phyloP scores from a whole-genome alignment of 2,329 filamentous ascomycete species.

The Ophiocordyceps camponoti-saundersi region DNA sequence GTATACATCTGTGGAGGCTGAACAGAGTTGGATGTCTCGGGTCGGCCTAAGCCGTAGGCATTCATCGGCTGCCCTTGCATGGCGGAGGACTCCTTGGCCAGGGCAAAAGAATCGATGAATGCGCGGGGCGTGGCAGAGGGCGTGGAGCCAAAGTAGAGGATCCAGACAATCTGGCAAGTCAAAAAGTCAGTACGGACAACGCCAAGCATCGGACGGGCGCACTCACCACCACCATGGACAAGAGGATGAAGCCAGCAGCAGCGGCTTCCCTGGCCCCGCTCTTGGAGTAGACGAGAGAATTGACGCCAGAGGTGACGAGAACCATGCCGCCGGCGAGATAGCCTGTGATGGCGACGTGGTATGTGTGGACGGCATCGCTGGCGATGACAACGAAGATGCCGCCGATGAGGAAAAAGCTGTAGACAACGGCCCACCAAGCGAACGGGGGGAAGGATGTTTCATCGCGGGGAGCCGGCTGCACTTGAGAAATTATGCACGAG shows the following conservation, averaged over 20 bases:
- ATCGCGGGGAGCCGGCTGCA: constrained; percentile 23
- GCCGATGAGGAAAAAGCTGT: constrained; percentile 66
- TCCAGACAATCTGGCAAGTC: constrained; percentile 68
- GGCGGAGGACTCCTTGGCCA: constrained; percentile 68
- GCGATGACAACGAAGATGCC: constrained; percentile 72
- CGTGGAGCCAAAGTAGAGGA: constrained; percentile 94
- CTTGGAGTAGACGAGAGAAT: constrained; percentile 65
- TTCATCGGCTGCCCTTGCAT: constrained; percentile 56
- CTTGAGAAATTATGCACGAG: constrained; percentile 57
- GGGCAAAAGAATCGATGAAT: constrained; percentile 88
- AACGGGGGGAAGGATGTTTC: constrained; percentile 54
- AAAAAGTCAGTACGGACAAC: background rate
- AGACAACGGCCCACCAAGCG: constrained; percentile 82
- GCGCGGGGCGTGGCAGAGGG: constrained; percentile 72
- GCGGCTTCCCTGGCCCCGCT: constrained; percentile 66
- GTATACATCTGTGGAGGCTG: constrained; percentile 93
- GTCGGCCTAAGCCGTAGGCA: constrained; percentile 54
- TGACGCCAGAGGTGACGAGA: constrained; percentile 71
- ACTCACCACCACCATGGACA: constrained; percentile 83
- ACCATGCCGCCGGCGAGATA: constrained; percentile 74
- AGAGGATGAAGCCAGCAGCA: constrained; percentile 80
- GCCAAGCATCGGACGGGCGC: background rate
- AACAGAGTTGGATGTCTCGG: constrained; percentile 66
- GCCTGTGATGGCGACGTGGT: constrained; percentile 80
- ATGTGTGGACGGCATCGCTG: constrained; percentile 69